Conservation (phyloP, 2,329 filamentous ascomycete genomes). For the Penicillium concentricum region DNA sequence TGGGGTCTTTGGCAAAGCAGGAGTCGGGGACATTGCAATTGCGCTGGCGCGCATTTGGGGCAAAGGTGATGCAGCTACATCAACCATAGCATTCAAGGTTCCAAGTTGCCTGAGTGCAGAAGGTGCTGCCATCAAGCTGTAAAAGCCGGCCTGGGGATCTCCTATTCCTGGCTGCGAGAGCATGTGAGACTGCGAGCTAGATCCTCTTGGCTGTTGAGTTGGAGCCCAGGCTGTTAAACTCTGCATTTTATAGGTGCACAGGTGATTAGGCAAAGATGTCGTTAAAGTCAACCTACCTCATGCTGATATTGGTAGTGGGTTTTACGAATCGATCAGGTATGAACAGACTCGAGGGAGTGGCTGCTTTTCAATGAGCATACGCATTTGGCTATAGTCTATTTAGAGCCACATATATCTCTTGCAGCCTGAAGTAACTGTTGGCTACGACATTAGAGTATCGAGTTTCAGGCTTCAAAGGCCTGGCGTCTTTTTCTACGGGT, state of each 20-base stretch:
- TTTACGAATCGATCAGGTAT: neutral
- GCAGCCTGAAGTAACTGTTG: neutral
- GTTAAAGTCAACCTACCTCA: too few relatives aligned
- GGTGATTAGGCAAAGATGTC: neutral
- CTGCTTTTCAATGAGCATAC: neutral
- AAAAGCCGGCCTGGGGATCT: too few relatives aligned
- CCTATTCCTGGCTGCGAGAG: too few relatives aligned
- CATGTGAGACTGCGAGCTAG: neutral
- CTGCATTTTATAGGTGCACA: neutral
- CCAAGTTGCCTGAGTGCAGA: neutral
- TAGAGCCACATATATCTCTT: neutral
- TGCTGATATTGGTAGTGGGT: neutral
- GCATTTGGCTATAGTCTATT: neutral
- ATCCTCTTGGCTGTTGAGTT: too few relatives aligned
- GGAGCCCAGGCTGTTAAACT: too few relatives aligned
- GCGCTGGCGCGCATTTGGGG: too few relatives aligned
- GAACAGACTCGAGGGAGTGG: too few relatives aligned
- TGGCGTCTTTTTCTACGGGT: neutral
- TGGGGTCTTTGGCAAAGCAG: neutral
- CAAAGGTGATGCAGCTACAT: too few relatives aligned
- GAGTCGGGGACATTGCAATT: neutral
- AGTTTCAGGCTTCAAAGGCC: neutral
- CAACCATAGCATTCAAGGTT: too few relatives aligned
- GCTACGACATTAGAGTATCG: too few relatives aligned
- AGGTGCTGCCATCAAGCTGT: too few relatives aligned